Base-by-base conservation (phyloP, 495 filamentous ascomycete genomes). In the Podospora appendiculata region DNA sequence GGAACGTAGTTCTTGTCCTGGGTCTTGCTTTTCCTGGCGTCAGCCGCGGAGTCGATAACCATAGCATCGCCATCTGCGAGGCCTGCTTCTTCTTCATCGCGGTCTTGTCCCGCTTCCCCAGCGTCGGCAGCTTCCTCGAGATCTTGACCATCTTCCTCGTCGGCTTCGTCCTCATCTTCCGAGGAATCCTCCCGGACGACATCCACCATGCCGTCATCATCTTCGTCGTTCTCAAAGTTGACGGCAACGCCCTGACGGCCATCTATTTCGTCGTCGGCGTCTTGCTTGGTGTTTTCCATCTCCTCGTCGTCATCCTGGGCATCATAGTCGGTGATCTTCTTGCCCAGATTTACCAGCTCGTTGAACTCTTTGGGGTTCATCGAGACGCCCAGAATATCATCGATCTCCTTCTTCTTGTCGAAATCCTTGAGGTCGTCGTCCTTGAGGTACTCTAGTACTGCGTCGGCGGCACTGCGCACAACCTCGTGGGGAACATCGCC, bases 241-340 rank as follows among this genome's bases (percentile, higher is more conserved):
- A 99, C 93, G 19, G 93, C 93, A 19, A 99, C 92, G 74, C 93
- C 93, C 66, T 97, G 89, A 44, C 87, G 81, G 54, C 96, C 93
- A 60, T 96, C 94, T 40, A 95, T 79, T 60, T 95, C 90, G 32
- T 75, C 86, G 60, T 95, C 89, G n/a, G 67, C 86, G 6, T 77
- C 82, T n/a, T 74, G 72, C 48, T 79, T 78, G 8, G 78, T 83
- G 44, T 84, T 74, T 32, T 79, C 87, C 83, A 91, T 88, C 36
- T 90, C 83, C 52, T 96, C 93, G 60, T 96, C 92, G 25, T 98
- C 93, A 60, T 96, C 92, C 62, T 96, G 90, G 33, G 88, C 89
- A 68, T 96, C 88, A 73, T 96, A 99, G 68, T 99, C 93, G 32
- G 94, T 97, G 58, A 99, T 95, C 70, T 99, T 99, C 76, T 97